Base-by-base conservation (phyloP, 163 green algal species). In the Chlorella variabilis region DNA sequence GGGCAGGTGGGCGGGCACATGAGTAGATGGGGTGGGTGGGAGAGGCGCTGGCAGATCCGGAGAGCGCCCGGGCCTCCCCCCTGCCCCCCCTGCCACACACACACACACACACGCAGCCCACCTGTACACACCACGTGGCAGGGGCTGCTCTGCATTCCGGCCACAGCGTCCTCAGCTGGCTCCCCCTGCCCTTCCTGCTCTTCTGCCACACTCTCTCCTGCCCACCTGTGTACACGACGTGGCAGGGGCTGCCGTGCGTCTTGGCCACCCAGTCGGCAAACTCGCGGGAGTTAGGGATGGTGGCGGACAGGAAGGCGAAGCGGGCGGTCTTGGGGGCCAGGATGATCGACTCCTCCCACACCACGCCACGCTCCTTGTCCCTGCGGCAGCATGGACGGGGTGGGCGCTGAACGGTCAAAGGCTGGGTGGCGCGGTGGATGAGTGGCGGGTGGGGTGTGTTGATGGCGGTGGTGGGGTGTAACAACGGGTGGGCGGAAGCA, bases 271-370 rank as follows among this genome's bases (percentile, higher is more conserved):
- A 99, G 54, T 94, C 84, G 0, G 94, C 97, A 91, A 99, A 99
- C 89, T 99, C 95, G 4, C 78, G 75, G 1, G 94, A 92, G 83
- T 99, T 99, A 63, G 96, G 93, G 56, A 99, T 95, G 70, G 97
- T 99, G 34, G 97, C 97, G 20, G 94, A 98, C 58, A 99, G 90
- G 85, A 99, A 99, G n/a, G 94, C 96, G 71, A 93, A 91, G 56
- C 84, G 84, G 33, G 71, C 77, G 17, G n/a, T 54, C 36, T 80
- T 89, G 63, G 95, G 92, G 49, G 98, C 86, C 75, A 98, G 90
- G 42, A 99, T 97, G 86, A 99, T 98, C 85, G 71, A 91, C 88
- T 99, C 97, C 88, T 99, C 97, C 97, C 97, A 99, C 71, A 99
- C 97, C 77, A 99, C 97, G 1, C 97, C 97, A 0, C 97, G 88